Base-by-base conservation (phyloP, 176 grass and related monocot genomes). In the Triticum dicoccoides region DNA sequence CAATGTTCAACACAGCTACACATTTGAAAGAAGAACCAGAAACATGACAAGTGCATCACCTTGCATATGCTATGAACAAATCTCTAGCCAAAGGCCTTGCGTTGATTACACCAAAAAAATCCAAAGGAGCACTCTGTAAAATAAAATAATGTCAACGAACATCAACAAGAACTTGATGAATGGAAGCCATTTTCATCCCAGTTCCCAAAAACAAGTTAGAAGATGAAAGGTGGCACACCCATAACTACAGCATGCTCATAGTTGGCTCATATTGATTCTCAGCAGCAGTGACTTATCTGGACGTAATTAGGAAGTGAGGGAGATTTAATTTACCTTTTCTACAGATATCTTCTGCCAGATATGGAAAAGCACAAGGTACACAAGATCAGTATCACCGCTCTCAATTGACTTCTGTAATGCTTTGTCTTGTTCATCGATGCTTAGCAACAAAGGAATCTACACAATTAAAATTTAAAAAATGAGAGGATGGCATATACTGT, bases 291-390 rank as follows among this genome's bases (percentile, higher is more conserved):
- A 10, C 18, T 85, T 67, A 68, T 66, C 24, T 66, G 23, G 30
- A 80, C 73, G 41, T 75, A 74, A 23, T 58, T 33, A 66, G 30
- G 44, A 4, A 42, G 35, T 45, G 61, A 24, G 76, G 42, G 61
- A 71, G 17, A 84, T 78, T 79, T 73, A 85, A 73, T 78, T 80
- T 73, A 88, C 81, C 82, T 91, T 94, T 87, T 89, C 67, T 80
- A 83, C 38, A 76, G 87, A 85, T 92, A 99, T 90, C 87, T 94
- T 99, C 83, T 99, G 94, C 97, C 97, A 99, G 66, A 96, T 94
- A 78, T 99, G 94, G 77, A 99, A 94, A 86, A 99, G 80, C 82
- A 94, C 97, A 82, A 96, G 97, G 84, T 96, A 99, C 61, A 99
- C 80, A 76, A 99, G 93, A 77, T 99, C 97, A 83, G 97, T 96